phyloP scores from a whole-genome alignment of 163 green algal genomes.

The Smithsoniella earleae region DNA sequence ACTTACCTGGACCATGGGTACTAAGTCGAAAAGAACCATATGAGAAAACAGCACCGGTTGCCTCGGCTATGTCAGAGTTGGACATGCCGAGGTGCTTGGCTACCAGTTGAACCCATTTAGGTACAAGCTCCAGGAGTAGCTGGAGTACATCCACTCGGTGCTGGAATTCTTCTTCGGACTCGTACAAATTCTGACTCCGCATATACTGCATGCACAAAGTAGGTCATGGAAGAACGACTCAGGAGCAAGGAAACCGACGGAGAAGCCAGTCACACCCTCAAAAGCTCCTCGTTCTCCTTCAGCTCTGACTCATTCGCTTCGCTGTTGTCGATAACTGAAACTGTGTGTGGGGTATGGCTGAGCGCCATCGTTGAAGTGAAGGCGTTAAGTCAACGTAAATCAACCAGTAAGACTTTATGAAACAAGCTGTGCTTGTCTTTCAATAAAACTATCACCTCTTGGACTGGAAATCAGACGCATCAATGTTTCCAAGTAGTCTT shows the following conservation, averaged over 20 bases:
- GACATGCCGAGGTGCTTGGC: slow-evolving; percentile 34
- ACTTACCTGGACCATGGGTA: slow-evolving; percentile 77
- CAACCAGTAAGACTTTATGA: too few relatives aligned
- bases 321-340: background rate
- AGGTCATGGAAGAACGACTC: too few relatives aligned
- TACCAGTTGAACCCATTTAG: slow-evolving; percentile 64
- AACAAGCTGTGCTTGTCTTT: too few relatives aligned
- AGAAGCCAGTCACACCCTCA: background rate
- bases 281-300: background rate
- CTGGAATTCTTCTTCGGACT: slow-evolving; percentile 50
- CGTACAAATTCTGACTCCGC: slow-evolving; percentile 55
- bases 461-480: too few relatives aligned
- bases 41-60: slow-evolving; percentile 76
- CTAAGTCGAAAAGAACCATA: slow-evolving; percentile 96
- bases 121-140: slow-evolving; percentile 59
- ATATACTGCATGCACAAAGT: slow-evolving; percentile 48
- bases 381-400: too few relatives aligned
- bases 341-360: slow-evolving; percentile 19
- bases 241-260: too few relatives aligned
- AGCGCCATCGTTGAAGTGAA: background rate
- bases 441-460: too few relatives aligned
- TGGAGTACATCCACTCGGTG: slow-evolving; percentile 72
- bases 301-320: background rate
- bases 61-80: slow-evolving; percentile 39
- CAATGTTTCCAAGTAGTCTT: too few relatives aligned